Base-by-base conservation (phyloP, 148 eudicot genomes). In the Diospyros lotus region DNA sequence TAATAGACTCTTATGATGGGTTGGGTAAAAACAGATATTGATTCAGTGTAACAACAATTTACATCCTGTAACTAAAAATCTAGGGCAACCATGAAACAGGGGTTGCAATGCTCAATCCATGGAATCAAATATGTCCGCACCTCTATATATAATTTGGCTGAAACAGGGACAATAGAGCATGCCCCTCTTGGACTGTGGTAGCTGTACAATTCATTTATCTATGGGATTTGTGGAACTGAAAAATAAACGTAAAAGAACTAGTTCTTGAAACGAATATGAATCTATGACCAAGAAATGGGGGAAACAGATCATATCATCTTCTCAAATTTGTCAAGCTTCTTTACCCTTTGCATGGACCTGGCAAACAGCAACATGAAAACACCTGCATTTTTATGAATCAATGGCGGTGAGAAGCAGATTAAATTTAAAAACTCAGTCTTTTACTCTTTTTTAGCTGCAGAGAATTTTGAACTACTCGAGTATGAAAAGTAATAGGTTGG, bases 291-390 rank as follows among this genome's bases (percentile, higher is more conserved):
- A 39, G 9, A 11, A 43, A 38, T 13, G 63, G 11, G 6, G 14
- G 18, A 18, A 15, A 3, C 1, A 13, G 45, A 70, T 82, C 77
- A 89, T 79, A 93, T 89, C 94, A 88, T 89, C 50, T 80, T 92
- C 84, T 95, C 99, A 78, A 91, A 76, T 72, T 95, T 93, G 63
- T 95, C 99, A 73, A 95, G 98, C 81, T 81, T 89, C 78, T 85
- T 89, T 84, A 93, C 91, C 86, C 96, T 91, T 74, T 91, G 93
- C 99, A 95, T 89, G 28, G 99, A 93, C 82, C 89, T 84, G 51
- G 84, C 51, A 13, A 93, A 68, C 74, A 93, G 83, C 58, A 85
- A 74, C 70, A 93, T 79, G 84, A 95, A 91, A 78, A 93, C 81
- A 81, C 97, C 97, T 92, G 89, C 87, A 88, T 76, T 66, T 55